A percentile compares a stretch with the other conserved stretches of the same genome.
phyloP scores from a whole-genome alignment of 192 early-diverging fungal genomes.

The Coemansia biformis region DNA sequence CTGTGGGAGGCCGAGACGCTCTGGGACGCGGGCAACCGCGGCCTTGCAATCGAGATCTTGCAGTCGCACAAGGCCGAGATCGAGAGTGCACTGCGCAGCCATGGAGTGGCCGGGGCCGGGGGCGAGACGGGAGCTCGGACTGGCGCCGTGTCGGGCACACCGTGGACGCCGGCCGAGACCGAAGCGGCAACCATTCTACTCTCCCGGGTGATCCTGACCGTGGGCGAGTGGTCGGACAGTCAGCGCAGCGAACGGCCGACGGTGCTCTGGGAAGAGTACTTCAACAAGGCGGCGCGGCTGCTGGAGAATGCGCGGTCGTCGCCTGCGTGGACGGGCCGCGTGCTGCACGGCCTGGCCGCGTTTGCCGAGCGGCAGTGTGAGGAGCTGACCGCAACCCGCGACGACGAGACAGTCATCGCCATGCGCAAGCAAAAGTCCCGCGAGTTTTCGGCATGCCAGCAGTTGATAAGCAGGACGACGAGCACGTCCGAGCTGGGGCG shows the following conservation, averaged over 20 bases:
- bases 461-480: conserved; percentile 11
- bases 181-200: conserved; percentile 22
- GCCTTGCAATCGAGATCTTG: conserved; percentile 36
- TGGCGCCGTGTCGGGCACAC: not conserved
- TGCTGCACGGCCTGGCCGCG: conserved; percentile 36
- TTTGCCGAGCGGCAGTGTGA: conserved; percentile 46
- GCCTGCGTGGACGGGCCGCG: conserved; percentile 41
- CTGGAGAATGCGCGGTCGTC: conserved; percentile 21
- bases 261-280: conserved; percentile 48
- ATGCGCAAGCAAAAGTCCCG: conserved; percentile 43
- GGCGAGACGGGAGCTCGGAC: too few species aligned
- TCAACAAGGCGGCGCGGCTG: conserved; percentile 33
- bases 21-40: conserved; percentile 38
- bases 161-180: not conserved
- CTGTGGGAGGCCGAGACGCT: conserved; percentile 50
- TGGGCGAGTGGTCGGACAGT: conserved; percentile 43
- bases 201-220: conserved; percentile 33
- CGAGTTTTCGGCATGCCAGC: conserved; percentile 37
- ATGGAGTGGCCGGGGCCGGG: too few species aligned
- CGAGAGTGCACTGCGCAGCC: not conserved
- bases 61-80: conserved; percentile 28
- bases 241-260: conserved; percentile 36
- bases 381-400: conserved; percentile 25
- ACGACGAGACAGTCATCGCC: conserved; percentile 28
- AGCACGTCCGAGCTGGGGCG: conserved; percentile 11